These are phyloP conservation scores for Stylosanthes scabra DNA, from an alignment of 331 rosid species.

Conservation along the genomic window DNA sequence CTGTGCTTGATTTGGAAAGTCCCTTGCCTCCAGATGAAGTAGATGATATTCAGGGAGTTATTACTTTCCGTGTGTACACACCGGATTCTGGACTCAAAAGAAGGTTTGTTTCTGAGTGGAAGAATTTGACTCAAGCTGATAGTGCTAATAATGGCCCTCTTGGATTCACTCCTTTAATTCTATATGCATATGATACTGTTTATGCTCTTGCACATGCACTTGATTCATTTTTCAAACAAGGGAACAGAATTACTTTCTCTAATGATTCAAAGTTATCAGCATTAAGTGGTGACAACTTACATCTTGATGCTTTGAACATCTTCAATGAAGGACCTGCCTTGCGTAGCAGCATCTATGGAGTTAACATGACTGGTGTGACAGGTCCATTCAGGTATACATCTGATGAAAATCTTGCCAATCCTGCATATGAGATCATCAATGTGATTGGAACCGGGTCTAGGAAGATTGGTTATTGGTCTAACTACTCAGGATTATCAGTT, in stretches of 20 bases:
- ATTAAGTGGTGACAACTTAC: conserved; percentile 49
- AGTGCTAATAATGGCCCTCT: conserved; percentile 35
- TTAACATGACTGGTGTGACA: conserved; percentile 82
- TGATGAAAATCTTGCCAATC: conserved; percentile 65
- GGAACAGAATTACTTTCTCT: conserved; percentile 79
- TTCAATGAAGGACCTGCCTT: conserved; percentile 72
- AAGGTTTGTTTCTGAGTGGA: conserved; percentile 77
- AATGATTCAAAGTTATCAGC: conserved; percentile 57
- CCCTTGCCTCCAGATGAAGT: too few relatives aligned
- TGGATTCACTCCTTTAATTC: conserved; percentile 70
- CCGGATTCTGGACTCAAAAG: conserved; percentile 77
- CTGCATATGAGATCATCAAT: conserved; percentile 88
- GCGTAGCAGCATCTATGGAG: conserved; percentile 57
- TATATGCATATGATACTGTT: conserved; percentile 91
- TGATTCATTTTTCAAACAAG: conserved; percentile 75
- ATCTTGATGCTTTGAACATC: conserved; percentile 76
- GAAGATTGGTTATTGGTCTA: conserved; percentile 93
- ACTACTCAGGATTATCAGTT: conserved; percentile 82
- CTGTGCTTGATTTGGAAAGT: neutral
- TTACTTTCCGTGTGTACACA: conserved; percentile 69
- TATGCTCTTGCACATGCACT: conserved; percentile 90
- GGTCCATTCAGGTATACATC: conserved; percentile 69
- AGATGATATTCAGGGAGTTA: conserved; percentile 74
- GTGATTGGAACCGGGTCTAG: conserved; percentile 76
- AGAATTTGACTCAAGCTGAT: conserved; percentile 51